phyloP scores from a whole-genome alignment of 129 eudicot genomes.

The Cynara cardunculus region DNA sequence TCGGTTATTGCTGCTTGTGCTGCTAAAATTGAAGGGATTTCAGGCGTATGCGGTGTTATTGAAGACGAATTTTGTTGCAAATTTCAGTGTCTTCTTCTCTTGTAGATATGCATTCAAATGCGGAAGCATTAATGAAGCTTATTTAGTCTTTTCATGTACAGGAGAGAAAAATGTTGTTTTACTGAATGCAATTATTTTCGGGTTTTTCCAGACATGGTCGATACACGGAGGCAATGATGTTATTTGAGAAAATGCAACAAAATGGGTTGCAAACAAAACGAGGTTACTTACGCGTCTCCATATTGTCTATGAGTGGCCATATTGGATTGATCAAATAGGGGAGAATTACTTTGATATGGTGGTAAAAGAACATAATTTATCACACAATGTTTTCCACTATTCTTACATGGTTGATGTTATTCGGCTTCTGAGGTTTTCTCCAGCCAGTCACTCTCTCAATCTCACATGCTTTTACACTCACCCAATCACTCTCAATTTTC shows the following conservation, averaged over 20 bases:
- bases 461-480: too few species aligned
- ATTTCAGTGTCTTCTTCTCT: conserved; percentile 60
- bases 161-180: conserved; percentile 56
- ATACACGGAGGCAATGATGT: conserved; percentile 63
- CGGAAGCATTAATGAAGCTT: conserved; percentile 70
- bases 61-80: conserved; percentile 45
- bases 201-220: conserved; percentile 73
- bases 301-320: conserved; percentile 82
- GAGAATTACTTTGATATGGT: conserved; percentile 54
- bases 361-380: conserved; percentile 51
- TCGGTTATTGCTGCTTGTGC: conserved; percentile 82
- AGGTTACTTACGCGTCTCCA: conserved; percentile 62
- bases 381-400: conserved; percentile 61
- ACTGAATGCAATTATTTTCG: conserved; percentile 82
- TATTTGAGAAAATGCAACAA: conserved; percentile 90
- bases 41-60: conserved; percentile 56
- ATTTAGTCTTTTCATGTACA: conserved; percentile 45
- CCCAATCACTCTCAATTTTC: too few species aligned
- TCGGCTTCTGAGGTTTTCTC: too few species aligned
- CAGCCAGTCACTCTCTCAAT: too few species aligned
- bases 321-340: conserved; percentile 81
- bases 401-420: conserved; percentile 78
- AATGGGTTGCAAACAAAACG: conserved; percentile 54
- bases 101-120: conserved; percentile 83
- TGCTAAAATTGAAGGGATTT: conserved; percentile 71